Conservation (phyloP, 768 basidiomycete species). For the Amanita exitialis region DNA sequence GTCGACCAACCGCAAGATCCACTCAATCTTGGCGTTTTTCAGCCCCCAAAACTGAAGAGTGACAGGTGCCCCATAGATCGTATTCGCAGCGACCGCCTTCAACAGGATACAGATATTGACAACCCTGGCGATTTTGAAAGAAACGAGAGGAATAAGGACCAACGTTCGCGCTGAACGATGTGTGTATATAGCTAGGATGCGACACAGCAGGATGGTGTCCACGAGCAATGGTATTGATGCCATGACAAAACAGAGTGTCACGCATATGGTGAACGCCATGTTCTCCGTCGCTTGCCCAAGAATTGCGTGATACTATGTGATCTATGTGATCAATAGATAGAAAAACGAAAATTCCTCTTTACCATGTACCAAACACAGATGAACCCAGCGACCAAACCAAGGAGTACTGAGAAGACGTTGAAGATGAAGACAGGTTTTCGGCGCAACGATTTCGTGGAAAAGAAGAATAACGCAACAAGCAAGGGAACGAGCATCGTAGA, state of each 20-base stretch:
- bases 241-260: background rate
- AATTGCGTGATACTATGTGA: background rate
- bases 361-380: background rate
- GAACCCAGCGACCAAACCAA: background rate
- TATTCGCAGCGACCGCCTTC: background rate
- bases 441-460: background rate
- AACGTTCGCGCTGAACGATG: background rate
- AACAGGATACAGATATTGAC: background rate
- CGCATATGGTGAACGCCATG: background rate
- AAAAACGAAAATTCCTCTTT: background rate
- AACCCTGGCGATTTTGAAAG: background rate
- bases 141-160: background rate
- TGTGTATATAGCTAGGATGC: background rate
- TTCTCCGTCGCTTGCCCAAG: background rate
- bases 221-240: background rate
- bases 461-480: background rate
- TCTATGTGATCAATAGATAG: background rate
- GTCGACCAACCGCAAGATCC: no score
- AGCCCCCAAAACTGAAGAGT: background rate
- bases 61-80: background rate
- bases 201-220: background rate
- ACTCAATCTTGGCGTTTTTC: background rate
- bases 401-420: background rate
- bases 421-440: slow-evolving; percentile 4
- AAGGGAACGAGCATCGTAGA: slow-evolving; percentile 1